phyloP scores from a whole-genome alignment of 2,329 filamentous ascomycete species.

The Chrysoporthe puriensis region DNA sequence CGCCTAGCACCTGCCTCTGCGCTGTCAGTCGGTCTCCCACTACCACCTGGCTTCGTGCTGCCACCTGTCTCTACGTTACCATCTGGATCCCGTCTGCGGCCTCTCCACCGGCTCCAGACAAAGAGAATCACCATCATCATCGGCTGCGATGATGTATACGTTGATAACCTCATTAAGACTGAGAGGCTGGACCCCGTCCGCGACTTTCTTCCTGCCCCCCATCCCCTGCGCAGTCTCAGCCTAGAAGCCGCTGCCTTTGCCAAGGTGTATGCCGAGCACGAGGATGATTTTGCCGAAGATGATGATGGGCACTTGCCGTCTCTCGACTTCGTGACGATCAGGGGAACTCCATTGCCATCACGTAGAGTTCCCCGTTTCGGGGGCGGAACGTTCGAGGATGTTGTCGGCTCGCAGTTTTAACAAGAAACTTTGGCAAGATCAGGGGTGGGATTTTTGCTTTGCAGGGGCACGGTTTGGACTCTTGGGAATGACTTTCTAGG shows the following conservation, averaged over 20 bases:
- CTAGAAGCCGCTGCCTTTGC: not conserved
- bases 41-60: no score
- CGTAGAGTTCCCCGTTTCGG: not conserved
- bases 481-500: not conserved
- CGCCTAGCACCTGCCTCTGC: no score
- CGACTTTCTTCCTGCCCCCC: not conserved
- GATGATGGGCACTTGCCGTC: not conserved
- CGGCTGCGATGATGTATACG: not conserved
- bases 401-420: not conserved
- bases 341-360: no score
- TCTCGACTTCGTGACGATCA: not conserved
- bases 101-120: not conserved
- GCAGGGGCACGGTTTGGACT: not conserved
- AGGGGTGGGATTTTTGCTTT: not conserved
- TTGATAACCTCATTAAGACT: not conserved
- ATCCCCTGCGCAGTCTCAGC: not conserved
- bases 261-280: not conserved
- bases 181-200: not conserved
- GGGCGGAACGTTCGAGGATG: no score
- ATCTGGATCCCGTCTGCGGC: not conserved
- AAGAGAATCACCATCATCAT: not conserved
- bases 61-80: not conserved
- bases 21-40: no score
- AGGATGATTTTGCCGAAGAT: not conserved
- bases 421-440: not conserved